Conservation (phyloP, 2,329 filamentous ascomycete species). For the Aspergillus arachidicola region DNA sequence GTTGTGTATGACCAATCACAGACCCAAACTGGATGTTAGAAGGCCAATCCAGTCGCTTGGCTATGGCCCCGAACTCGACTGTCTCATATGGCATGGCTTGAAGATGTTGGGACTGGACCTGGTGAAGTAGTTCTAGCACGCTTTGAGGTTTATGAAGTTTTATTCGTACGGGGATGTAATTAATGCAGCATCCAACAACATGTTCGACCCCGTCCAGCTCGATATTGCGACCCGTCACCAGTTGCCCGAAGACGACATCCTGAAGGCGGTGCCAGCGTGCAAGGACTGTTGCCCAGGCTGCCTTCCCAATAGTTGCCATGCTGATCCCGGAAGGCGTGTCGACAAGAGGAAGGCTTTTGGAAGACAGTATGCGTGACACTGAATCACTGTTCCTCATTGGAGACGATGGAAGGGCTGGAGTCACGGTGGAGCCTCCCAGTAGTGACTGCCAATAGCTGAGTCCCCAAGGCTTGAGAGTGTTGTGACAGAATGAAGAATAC, state of each 20-base stretch:
- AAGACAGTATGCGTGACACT: constrained; percentile 17
- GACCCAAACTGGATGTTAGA: neutral
- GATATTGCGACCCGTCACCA: constrained; percentile 44
- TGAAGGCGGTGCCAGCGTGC: constrained; percentile 37
- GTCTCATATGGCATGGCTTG: constrained; percentile 3
- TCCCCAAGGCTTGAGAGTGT: too few relatives aligned
- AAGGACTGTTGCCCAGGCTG: constrained; percentile 44
- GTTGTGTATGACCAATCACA: too few relatives aligned
- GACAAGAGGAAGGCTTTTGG: too few relatives aligned
- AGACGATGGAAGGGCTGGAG: too few relatives aligned
- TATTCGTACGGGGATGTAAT: constrained; percentile 1
- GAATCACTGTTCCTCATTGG: neutral
- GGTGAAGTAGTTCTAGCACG: neutral
- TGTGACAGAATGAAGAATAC: too few relatives aligned
- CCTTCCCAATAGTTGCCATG: constrained; percentile 39
- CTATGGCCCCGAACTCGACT: neutral
- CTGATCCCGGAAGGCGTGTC: too few relatives aligned
- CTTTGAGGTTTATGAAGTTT: neutral
- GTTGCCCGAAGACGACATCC: constrained; percentile 46
- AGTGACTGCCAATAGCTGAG: too few relatives aligned
- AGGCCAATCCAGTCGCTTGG: neutral
- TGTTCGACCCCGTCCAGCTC: constrained; percentile 39
- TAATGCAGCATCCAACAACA: constrained; percentile 39
- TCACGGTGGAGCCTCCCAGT: too few relatives aligned
- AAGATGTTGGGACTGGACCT: constrained; percentile 3